These are phyloP conservation scores for Cucurbitaria berberidis DNA, from an alignment of 2,329 filamentous ascomycete genomes.

Conservation along the genomic window DNA sequence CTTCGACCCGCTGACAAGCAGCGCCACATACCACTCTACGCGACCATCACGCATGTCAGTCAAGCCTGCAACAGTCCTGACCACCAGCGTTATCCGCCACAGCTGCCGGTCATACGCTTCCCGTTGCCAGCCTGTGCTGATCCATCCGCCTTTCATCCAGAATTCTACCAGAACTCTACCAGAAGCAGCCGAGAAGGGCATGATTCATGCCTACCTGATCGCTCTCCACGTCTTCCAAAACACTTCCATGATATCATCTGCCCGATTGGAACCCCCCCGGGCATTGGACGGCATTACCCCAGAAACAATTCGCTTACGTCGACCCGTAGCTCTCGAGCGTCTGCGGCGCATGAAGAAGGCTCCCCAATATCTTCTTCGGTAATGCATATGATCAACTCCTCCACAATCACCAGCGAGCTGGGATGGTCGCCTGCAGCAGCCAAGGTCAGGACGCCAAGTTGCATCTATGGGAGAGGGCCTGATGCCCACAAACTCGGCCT, in stretches of 20 bases:
- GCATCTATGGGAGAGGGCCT: constrained; percentile 22
- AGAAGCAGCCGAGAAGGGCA: constrained; percentile 33
- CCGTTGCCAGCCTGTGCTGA: constrained; percentile 35
- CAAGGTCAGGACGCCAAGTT: constrained; percentile 24
- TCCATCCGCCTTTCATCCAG: constrained; percentile 40
- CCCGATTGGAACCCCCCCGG: constrained; percentile 7
- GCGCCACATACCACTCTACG: constrained; percentile 24
- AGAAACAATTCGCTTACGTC: constrained; percentile 37
- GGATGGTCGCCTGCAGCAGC: constrained; percentile 34
- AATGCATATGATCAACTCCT: constrained; percentile 38
- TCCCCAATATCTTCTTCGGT: constrained; percentile 31
- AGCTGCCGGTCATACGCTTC: constrained; percentile 41
- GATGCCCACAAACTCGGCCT: constrained; percentile 27
- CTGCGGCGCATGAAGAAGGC: constrained; percentile 35
- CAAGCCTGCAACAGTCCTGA: constrained; percentile 23
- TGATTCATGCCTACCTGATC: constrained; percentile 33
- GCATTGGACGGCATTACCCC: constrained; percentile 21
- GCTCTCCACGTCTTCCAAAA: constrained; percentile 30
- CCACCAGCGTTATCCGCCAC: constrained; percentile 33
- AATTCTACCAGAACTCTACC: constrained; percentile 35
- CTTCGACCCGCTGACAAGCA: constrained; percentile 29
- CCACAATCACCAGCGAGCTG: constrained; percentile 25
- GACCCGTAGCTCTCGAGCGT: constrained; percentile 16
- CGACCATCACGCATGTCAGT: constrained; percentile 21
- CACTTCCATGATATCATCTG: constrained; percentile 24